Evolutionary conservation across 208 protist genomes (phyloP), one percentile per base, ranked within the genome.

Genomic region (Tritrichomonas foetus): DNA sequence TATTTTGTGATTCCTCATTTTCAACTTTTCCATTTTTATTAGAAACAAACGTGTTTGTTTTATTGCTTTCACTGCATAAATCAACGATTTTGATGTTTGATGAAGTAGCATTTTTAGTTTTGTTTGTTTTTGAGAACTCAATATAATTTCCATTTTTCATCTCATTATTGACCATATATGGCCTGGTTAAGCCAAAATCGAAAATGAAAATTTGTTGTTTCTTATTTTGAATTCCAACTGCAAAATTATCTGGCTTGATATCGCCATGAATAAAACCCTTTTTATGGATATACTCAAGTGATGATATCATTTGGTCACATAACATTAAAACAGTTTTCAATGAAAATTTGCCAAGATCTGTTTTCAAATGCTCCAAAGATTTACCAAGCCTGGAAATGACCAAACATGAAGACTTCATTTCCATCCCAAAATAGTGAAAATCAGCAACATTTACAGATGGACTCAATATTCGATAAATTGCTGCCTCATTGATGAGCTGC

Each of bases 251-350:
- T 61, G 78, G 78, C 30, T 89, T 89, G 13, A 89, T 89, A 57
- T 89, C 78, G 0, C 78, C 0, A 39, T 89, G 78, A 89, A 89
- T 47, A 27, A 89, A 89, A 89, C 57, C 57, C 33, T 57, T 57
- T 25, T 57, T 57, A 39, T 89, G 78, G 0, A 89, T 1, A 57
- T 57, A 89, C 39, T 89, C 47, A 39, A 57, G 27, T 47, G n/a
- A 53, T 36, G 78, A 89, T 57, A 99, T 94, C 96, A 99, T 97
- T 95, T 99, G 98, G 94, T 99, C 97, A 25, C 97, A 98, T 8
- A 99, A 95, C 97, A 99, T 98, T 13, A 98, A 96, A 30, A 98
- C 97, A 11, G 99, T 99, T 96, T 99, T 99, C 36, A 99, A 94
- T 33, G 97, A 98, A 93, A 99, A 99, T 75, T 96, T 96, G 1